phyloP scores from a whole-genome alignment of 441 rosid genomes.

The Erysimum pusillum region DNA sequence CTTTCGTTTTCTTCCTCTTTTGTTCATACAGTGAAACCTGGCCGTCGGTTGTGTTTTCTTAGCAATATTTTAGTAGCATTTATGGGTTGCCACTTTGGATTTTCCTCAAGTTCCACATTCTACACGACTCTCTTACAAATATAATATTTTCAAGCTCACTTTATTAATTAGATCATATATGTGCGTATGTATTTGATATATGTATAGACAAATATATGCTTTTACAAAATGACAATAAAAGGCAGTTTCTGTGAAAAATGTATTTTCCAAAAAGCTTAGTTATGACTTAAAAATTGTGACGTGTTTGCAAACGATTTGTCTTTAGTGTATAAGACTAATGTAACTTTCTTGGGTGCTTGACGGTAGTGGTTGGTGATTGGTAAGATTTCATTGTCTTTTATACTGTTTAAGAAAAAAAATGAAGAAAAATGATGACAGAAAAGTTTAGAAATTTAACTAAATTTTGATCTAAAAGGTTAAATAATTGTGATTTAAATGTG shows the following conservation, averaged over 20 bases:
- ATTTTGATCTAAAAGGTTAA: background rate
- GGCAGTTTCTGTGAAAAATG: no score
- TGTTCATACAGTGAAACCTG: conserved; percentile 9
- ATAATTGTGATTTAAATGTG: background rate
- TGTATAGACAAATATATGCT: conserved; percentile 34
- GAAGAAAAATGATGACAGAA: conserved; percentile 8
- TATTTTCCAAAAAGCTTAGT: no score
- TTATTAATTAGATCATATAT: conserved; percentile 8
- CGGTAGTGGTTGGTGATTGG: conserved; percentile 42
- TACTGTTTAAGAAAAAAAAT: background rate
- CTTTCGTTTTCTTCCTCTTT: background rate
- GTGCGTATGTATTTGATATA: conserved; percentile 11
- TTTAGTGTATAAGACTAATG: conserved; percentile 19
- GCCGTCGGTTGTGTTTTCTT: conserved; percentile 17
- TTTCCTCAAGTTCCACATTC: conserved; percentile 38
- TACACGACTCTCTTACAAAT: conserved; percentile 26
- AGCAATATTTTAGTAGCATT: conserved; percentile 22
- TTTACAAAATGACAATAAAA: conserved; percentile 13
- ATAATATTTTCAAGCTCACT: conserved; percentile 6
- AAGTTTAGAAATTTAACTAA: background rate
- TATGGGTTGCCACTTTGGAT: conserved; percentile 16
- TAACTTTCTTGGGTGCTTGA: conserved; percentile 42
- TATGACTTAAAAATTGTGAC: conserved; percentile 22
- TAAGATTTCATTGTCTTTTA: conserved; percentile 25
- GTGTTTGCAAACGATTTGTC: conserved; percentile 28